These are phyloP conservation scores for Phialophora expanda DNA, from an alignment of 2,329 filamentous ascomycete genomes.

Conservation along the genomic window DNA sequence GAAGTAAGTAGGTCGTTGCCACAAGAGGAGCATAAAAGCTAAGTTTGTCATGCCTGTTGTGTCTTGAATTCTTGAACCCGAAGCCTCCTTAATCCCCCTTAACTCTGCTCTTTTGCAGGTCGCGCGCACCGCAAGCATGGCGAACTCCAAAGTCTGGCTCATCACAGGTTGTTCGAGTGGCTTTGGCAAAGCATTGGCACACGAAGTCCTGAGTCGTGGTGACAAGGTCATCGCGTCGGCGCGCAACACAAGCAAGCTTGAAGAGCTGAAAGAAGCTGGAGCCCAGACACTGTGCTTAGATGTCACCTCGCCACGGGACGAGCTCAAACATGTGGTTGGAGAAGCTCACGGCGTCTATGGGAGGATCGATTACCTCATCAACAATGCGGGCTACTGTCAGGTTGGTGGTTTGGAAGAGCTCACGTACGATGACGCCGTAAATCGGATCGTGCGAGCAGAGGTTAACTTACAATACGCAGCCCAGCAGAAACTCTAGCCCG, in stretches of 20 bases:
- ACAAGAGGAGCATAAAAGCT: neutral
- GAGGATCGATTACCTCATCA: constrained; percentile 45
- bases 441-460: neutral
- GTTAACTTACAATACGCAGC: neutral
- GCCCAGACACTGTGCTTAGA: constrained; percentile 39
- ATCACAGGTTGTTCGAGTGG: constrained; percentile 47
- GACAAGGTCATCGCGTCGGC: constrained; percentile 47
- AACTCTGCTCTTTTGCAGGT: neutral
- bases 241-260: constrained; percentile 41
- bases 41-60: neutral
- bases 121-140: neutral
- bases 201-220: constrained; percentile 41
- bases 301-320: constrained; percentile 34
- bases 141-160: constrained; percentile 43
- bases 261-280: constrained; percentile 40
- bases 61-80: too few relatives aligned
- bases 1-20: neutral
- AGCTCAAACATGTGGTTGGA: constrained; percentile 24
- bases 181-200: constrained; percentile 43
- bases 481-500: constrained; percentile 40
- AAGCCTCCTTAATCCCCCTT: neutral
- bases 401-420: constrained; percentile 43
- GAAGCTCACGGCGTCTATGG: constrained; percentile 33
- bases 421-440: constrained; percentile 22
- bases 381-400: constrained; percentile 44